Evolutionary conservation across 2,329 filamentous ascomycete genomes (phyloP).

Genomic region (Rutstroemia sydowiana): DNA sequence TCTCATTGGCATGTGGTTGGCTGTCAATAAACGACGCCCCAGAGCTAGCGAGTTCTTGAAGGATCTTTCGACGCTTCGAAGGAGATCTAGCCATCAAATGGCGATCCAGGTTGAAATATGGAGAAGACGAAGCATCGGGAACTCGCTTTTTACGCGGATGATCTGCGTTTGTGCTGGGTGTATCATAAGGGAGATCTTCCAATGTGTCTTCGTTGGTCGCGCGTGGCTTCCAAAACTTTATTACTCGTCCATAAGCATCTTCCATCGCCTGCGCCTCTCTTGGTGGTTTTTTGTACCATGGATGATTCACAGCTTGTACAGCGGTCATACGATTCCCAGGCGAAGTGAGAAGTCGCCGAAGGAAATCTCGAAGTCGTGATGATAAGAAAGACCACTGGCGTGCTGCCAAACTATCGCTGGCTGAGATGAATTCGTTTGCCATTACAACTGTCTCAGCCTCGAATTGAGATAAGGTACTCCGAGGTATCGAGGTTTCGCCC

Average conservation of each 20-base stretch:
- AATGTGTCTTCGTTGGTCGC: conserved; percentile 15
- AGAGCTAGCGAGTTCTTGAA: conserved; percentile 19
- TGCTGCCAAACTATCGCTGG: conserved; percentile 5
- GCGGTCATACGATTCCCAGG: conserved; percentile 31
- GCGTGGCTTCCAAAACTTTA: conserved; percentile 24
- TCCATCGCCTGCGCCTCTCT: conserved; percentile 21
- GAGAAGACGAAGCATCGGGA: conserved; percentile 22
- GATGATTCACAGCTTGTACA: conserved; percentile 29
- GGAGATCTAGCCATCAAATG: conserved; percentile 16
- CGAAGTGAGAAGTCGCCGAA: conserved; percentile 31
- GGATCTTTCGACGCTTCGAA: conserved; percentile 17
- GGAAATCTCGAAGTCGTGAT: conserved; percentile 21
- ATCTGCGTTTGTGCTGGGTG: not conserved
- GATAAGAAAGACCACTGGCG: conserved; percentile 15
- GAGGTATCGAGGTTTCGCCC: conserved; percentile 17
- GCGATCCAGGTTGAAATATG: conserved; percentile 26
- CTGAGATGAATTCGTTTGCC: conserved; percentile 13
- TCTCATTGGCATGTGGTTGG: not conserved
- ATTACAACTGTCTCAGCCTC: conserved; percentile 20
- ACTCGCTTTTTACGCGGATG: conserved; percentile 15
- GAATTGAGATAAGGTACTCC: conserved; percentile 16
- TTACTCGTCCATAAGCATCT: conserved; percentile 20
- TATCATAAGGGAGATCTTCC: conserved; percentile 14
- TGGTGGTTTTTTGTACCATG: conserved; percentile 31
- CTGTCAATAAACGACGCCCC: conserved; percentile 3